Evolutionary conservation across 129 eudicot species (phyloP), one percentile per base, ranked within the genome.

Genomic region (Tagetes erecta): DNA sequence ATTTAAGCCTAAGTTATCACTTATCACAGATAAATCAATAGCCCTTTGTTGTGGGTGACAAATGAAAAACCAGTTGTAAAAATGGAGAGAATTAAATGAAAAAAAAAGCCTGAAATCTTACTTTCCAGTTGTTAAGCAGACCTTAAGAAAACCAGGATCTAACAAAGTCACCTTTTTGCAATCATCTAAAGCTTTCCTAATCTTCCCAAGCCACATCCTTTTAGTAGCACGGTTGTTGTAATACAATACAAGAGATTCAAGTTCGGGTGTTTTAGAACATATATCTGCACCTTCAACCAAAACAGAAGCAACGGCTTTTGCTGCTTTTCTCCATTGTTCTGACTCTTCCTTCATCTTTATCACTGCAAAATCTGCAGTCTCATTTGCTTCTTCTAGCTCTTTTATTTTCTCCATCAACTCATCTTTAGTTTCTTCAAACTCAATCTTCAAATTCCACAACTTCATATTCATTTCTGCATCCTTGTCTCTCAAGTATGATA

Each of bases 251-350:
- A 81, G 55, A 44, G 68, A 27, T 52, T 81, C 77, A 44, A 75
- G 72, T 75, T 81, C 84, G 35, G 68, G 52, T 70, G 80, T 63
- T 64, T 75, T 76, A 0, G 73, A 75, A 64, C 44, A 60, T 50
- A 78, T 69, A 14, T 75, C 92, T 64, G 76, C 86, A 35, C 83
- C 91, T 6, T 86, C 96, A 42, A 86, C 77, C 7, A 93, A 76
- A 44, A 90, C 76, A 3, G 80, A 45, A 3, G 89, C 96, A 27
- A 96, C 83, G 64, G 96, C 97, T 83, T 90, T 96, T 6, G 98
- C 92, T 34, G 96, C 91, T 82, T 90, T 93, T 67, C 89, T 86
- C 98, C 97, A 93, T 51, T 90, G 96, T 69, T 86, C 96, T 33
- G 84, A 83, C 38, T 88, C 92, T 52, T 80, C 80, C 51, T 74